A percentile compares a stretch with the other conserved stretches of the same genome.
These are phyloP conservation scores for Ceratocystiopsis minuta DNA, from an alignment of 2,329 filamentous ascomycete species.

Conservation along the genomic window DNA sequence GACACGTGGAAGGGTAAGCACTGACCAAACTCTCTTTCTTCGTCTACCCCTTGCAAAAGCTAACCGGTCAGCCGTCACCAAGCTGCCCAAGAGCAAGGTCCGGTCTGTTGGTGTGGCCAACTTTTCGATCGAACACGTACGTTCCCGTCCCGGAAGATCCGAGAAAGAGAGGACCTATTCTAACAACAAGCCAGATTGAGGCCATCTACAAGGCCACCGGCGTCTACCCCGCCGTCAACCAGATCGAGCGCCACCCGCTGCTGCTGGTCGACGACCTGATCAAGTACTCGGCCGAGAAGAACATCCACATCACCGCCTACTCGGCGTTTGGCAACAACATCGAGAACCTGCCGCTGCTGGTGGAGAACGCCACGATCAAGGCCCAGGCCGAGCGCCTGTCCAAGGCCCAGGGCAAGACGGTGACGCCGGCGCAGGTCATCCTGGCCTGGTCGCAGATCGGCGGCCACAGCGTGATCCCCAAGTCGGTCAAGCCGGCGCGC, in stretches of 20 bases:
- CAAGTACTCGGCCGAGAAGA: constrained; percentile 41
- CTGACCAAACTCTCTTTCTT: too few relatives aligned
- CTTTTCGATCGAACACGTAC: background rate
- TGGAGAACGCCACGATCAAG: constrained; percentile 26
- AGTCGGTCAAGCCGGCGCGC: constrained; percentile 49
- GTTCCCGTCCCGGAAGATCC: too few relatives aligned
- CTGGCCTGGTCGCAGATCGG: constrained; percentile 20
- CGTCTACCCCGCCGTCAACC: constrained; percentile 44
- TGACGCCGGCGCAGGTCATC: constrained; percentile 5
- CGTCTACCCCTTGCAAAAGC: too few relatives aligned
- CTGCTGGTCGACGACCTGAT: constrained; percentile 40
- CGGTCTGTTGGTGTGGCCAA: background rate
- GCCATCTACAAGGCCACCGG: constrained; percentile 37
- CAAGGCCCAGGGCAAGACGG: constrained; percentile 14
- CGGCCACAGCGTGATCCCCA: constrained; percentile 56
- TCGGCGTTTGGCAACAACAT: constrained; percentile 37
- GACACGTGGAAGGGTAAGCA: background rate
- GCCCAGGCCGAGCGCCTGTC: too few relatives aligned
- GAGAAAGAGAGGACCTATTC: too few relatives aligned
- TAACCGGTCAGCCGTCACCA: background rate
- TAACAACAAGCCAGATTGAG: constrained; percentile 23
- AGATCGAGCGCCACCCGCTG: constrained; percentile 51
- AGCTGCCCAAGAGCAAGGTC: background rate
- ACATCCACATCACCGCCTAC: constrained; percentile 50
- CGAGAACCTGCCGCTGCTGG: constrained; percentile 37